phyloP scores from a whole-genome alignment of 768 basidiomycete genomes.

The Pisolithus albus region DNA sequence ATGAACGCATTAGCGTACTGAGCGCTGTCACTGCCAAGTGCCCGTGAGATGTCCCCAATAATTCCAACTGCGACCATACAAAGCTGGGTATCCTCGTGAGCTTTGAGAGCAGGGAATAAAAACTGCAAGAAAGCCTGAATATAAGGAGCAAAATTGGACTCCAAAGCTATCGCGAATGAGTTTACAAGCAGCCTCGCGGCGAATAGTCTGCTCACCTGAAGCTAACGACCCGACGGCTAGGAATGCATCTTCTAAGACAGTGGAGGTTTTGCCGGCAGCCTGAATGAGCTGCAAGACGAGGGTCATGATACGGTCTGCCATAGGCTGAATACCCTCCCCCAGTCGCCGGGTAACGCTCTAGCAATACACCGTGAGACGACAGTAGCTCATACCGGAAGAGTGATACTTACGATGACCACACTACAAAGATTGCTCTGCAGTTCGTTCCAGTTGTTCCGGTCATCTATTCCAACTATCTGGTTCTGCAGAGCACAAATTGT shows the following conservation, averaged over 20 bases:
- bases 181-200: neutral
- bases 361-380: constrained; percentile 1
- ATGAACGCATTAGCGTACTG: constrained; percentile 88
- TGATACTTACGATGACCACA: constrained; percentile 67
- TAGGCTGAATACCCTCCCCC: constrained; percentile 71
- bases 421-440: constrained; percentile 93
- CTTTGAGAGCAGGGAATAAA: constrained; percentile 83
- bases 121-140: constrained; percentile 79
- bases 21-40: constrained; percentile 75
- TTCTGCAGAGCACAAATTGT: constrained; percentile 40
- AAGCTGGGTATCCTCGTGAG: constrained; percentile 91
- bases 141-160: constrained; percentile 73
- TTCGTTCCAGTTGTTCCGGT: constrained; percentile 98
- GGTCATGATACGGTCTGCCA: constrained; percentile 95
- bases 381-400: neutral
- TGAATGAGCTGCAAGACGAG: constrained; percentile 78
- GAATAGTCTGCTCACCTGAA: constrained; percentile 39
- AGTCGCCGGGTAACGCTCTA: constrained; percentile 85
- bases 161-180: constrained; percentile 49
- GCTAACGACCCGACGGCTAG: constrained; percentile 86
- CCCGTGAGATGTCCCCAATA: constrained; percentile 94
- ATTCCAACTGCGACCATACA: constrained; percentile 95
- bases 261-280: constrained; percentile 86
- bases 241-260: constrained; percentile 94
- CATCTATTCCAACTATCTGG: constrained; percentile 91